Evolutionary conservation across 345 rosid genomes (phyloP).

Genomic region (Eucalyptus decipiens): DNA sequence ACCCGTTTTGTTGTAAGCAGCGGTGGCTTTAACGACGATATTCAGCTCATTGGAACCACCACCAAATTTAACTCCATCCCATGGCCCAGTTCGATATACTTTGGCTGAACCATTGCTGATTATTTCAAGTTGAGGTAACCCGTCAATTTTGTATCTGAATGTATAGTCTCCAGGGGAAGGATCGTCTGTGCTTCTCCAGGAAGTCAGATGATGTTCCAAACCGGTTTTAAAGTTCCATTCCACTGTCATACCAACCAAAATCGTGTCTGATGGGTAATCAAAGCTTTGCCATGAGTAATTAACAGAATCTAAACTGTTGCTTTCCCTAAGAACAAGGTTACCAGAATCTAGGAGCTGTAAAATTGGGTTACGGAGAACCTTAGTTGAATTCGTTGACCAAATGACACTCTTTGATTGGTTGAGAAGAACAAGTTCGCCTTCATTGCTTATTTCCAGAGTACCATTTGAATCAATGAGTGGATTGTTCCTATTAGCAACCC

Average conservation of each 20-base stretch:
- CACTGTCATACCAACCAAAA: constrained; percentile 13
- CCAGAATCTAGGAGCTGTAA: constrained; percentile 18
- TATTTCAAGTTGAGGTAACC: constrained; percentile 7
- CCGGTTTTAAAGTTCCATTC: neutral
- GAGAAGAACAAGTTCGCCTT: neutral
- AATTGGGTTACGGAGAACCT: neutral
- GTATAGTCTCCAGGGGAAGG: constrained; percentile 9
- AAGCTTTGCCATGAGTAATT: constrained; percentile 23
- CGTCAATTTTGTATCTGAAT: neutral
- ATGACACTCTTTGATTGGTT: neutral
- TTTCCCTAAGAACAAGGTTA: constrained; percentile 9
- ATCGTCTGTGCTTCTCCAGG: constrained; percentile 8
- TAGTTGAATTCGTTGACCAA: constrained; percentile 15
- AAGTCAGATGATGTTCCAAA: neutral
- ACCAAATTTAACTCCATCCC: constrained; percentile 15
- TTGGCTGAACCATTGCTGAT: neutral
- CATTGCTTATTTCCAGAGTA: neutral
- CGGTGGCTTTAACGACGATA: neutral
- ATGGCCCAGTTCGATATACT: constrained; percentile 4
- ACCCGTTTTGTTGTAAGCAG: neutral
- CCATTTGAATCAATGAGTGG: constrained; percentile 2
- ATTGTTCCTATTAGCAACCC: constrained; percentile 34
- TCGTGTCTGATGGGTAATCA: neutral
- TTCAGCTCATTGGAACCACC: neutral
- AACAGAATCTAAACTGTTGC: neutral